Base-by-base conservation (phyloP, 768 basidiomycete genomes). In the Trametes coccinea region DNA sequence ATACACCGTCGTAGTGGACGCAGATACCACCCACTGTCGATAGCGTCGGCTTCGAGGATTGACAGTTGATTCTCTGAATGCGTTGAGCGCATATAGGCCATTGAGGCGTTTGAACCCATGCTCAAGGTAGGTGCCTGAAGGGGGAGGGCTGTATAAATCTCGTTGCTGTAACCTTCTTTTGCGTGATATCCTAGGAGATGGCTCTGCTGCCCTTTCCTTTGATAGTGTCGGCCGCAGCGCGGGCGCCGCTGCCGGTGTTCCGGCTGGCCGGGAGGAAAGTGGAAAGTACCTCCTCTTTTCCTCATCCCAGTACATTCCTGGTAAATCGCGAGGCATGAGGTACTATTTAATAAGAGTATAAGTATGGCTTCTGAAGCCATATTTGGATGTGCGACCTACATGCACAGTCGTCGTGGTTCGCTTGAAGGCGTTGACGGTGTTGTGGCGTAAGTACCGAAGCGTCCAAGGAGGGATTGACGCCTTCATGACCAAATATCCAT, bases 271-370 rank as follows among this genome's bases (percentile, higher is more conserved):
- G 1, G 70, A 69, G 1, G 71, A 46, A 9, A 71, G 30, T 13
- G 73, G 72, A 44, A 73, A 75, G 47, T 75, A 75, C 10, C 72
- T 68, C 27, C 70, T 60, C 44, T 65, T 67, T 2, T 61, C 64
- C 46, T 67, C 69, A 53, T 75, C 74, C 68, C 71, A 75, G 59
- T 75, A 75, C 17, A 74, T 56, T 1, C 74, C 74, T 14, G 74
- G 74, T 13, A 75, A 64, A 45, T 73, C 66, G 37, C 64, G 65
- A 40, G 71, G 70, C 64, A 65, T 67, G 4, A 17, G 33, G 22
- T 10, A 22, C 22, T 22, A 22, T 22, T 22, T 22, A 22, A 22
- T 22, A 22, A 22, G 22, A 22, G 22, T 22, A 22, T 22, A 22
- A 22, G 22, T 22, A 22, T 1, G 22, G 22, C 22, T 22, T 22